These are phyloP conservation scores for Coelastrella sp. DNA, from an alignment of 139 green algal genomes.

Conservation along the genomic window DNA sequence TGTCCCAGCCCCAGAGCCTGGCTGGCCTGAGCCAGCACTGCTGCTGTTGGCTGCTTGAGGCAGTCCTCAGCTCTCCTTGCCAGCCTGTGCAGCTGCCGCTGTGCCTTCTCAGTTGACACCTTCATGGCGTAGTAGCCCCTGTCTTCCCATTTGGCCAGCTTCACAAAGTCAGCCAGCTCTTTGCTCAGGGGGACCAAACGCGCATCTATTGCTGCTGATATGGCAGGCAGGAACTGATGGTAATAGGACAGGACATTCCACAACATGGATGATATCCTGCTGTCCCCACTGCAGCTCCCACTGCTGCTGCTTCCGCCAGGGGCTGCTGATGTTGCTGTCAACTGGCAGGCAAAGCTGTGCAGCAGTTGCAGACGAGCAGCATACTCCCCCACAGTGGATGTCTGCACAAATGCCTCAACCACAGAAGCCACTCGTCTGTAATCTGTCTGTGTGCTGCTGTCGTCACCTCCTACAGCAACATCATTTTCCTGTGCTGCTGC, in stretches of 20 bases:
- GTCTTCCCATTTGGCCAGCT: slow-evolving; percentile 98
- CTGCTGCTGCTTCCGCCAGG: slow-evolving; percentile 6
- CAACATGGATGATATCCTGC: slow-evolving; percentile 35
- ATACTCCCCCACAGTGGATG: slow-evolving; percentile 90
- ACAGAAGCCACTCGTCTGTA: slow-evolving; percentile 56
- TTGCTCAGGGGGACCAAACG: slow-evolving; percentile 81
- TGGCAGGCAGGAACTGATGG: slow-evolving; percentile 75
- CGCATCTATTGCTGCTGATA: slow-evolving; percentile 65
- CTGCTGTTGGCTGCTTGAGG: slow-evolving; percentile 64
- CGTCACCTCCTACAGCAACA: slow-evolving; percentile 19
- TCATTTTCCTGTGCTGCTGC: slow-evolving; percentile 1
- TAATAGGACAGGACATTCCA: slow-evolving; percentile 90
- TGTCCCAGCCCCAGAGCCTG: slow-evolving; percentile 61
- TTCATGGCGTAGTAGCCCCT: slow-evolving; percentile 92
- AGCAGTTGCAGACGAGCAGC: slow-evolving; percentile 84
- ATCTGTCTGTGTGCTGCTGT: slow-evolving; percentile 11
- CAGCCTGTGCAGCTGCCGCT: slow-evolving; percentile 89
- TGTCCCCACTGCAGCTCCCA: neutral
- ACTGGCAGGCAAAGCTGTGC: slow-evolving; percentile 59
- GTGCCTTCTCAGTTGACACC: slow-evolving; percentile 83
- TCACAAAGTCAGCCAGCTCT: slow-evolving; percentile 93
- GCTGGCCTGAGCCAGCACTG: slow-evolving; percentile 58
- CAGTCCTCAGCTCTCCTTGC: slow-evolving; percentile 62
- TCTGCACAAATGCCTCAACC: slow-evolving; percentile 94
- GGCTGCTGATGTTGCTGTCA: slow-evolving; percentile 41